phyloP scores from a whole-genome alignment of 1,284 basidiomycete genomes.

The Microbotryum silenes-acaulis region DNA sequence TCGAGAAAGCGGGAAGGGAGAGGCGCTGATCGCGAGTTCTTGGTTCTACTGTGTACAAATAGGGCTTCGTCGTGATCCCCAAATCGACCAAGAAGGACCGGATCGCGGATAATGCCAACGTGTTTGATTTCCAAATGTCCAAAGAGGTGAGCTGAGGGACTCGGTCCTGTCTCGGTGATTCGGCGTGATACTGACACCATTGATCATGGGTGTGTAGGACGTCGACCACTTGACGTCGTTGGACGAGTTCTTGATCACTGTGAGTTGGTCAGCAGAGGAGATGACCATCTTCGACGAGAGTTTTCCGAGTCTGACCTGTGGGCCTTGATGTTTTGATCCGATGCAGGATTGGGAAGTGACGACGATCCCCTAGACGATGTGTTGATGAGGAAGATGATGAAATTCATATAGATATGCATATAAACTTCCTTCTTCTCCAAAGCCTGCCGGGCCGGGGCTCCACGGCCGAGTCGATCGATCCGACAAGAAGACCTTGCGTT shows the following conservation, averaged over 20 bases:
- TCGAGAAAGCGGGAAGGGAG: too few relatives aligned
- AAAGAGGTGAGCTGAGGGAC: slow-evolving; percentile 52
- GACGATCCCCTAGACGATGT: slow-evolving; percentile 15
- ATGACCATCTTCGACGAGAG: too few relatives aligned
- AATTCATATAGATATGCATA: too few relatives aligned
- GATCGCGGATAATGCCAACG: slow-evolving; percentile 58
- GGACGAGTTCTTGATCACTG: slow-evolving; percentile 25
- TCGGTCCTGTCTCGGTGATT: not conserved
- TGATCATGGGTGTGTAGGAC: not conserved
- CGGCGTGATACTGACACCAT: not conserved
- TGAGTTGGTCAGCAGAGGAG: slow-evolving; percentile 4
- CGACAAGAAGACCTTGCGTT: too few relatives aligned
- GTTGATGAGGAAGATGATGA: too few relatives aligned
- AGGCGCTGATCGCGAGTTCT: too few relatives aligned
- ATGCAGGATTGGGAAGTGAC: slow-evolving; percentile 21
- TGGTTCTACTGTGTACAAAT: not conserved
- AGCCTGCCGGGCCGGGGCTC: too few relatives aligned
- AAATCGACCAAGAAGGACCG: slow-evolving; percentile 60
- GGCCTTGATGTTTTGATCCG: too few relatives aligned
- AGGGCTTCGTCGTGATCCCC: slow-evolving; percentile 54
- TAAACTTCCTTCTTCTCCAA: too few relatives aligned
- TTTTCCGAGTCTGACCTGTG: too few relatives aligned
- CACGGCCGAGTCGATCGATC: too few relatives aligned
- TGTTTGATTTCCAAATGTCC: slow-evolving; percentile 63
- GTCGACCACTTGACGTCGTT: slow-evolving; percentile 12